These are phyloP conservation scores for Cyberlindnera mycetangii DNA, from an alignment of 805 yeast species.

Conservation along the genomic window DNA sequence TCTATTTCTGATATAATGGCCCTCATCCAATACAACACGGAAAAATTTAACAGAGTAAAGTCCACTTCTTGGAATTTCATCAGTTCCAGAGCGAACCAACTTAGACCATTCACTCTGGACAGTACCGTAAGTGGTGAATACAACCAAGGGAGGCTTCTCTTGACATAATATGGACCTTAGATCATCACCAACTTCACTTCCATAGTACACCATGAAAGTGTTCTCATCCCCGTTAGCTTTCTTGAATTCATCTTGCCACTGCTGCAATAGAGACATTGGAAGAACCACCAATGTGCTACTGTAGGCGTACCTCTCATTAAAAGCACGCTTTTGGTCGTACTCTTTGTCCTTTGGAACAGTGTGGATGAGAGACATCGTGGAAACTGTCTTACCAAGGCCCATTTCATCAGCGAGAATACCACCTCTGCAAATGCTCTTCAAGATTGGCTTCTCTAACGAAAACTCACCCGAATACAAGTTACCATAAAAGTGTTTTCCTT, in stretches of 20 bases:
- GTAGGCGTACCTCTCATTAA: constrained; percentile 49
- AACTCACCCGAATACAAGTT: constrained; percentile 81
- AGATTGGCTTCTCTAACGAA: constrained; percentile 61
- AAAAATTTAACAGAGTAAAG: constrained; percentile 71
- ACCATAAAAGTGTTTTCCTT: constrained; percentile 54
- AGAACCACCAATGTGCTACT: constrained; percentile 76
- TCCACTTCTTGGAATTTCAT: constrained; percentile 40
- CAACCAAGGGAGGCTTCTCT: constrained; percentile 57
- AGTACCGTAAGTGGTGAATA: constrained; percentile 87
- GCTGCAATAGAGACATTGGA: constrained; percentile 88
- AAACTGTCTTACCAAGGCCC: constrained; percentile 94
- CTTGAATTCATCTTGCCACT: constrained; percentile 83
- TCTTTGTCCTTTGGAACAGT: constrained; percentile 54
- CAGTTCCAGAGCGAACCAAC: constrained; percentile 23
- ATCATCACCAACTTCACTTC: constrained; percentile 51
- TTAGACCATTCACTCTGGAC: constrained; percentile 71
- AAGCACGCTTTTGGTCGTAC: constrained; percentile 3
- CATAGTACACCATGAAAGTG: constrained; percentile 69
- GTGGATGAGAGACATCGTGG: constrained; percentile 70
- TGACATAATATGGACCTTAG: constrained; percentile 44
- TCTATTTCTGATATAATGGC: constrained; percentile 82
- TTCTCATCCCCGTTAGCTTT: constrained; percentile 48
- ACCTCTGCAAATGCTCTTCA: constrained; percentile 62
- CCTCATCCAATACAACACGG: constrained; percentile 83
- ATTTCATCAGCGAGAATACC: constrained; percentile 95